Evolutionary conservation across 768 basidiomycete species (phyloP), one percentile per base, ranked within the genome.

Genomic region (Lanmaoa pseudosensibilis): DNA sequence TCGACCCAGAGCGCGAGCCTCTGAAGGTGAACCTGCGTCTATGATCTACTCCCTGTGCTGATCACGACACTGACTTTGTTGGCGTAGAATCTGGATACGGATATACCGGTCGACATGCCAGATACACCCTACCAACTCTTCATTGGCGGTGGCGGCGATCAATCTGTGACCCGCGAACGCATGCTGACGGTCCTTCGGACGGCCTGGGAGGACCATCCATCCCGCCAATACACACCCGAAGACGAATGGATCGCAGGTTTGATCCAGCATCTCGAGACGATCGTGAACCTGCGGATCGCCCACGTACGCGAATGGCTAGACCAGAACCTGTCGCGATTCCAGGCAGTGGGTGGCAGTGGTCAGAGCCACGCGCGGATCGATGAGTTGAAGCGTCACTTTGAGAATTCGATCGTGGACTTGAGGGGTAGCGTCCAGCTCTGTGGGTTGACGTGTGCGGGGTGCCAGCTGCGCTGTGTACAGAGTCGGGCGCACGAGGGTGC

Each of bases 231-330:
- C 18, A 40, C 25, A 1, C 1, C 57, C 2, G 69, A 70, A 45
- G 59, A 73, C 13, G 59, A 64, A 53, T 84, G 82, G 82, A 60
- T 74, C 4, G 54, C 63, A 0, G 65, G 65, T 3, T 69, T 86
- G 4, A 69, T 71, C 0, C 30, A 51, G 1, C 72, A 80, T 56
- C 70, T 86, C 4, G 68, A 72, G 6, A 55, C 51, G 2, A 59
- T 82, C 5, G 77, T 74, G 15, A 70, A 80, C 25, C 38, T 70
- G 52, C 77, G 85, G 13, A 67, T 83, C 18, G 62, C 70, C 4
- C 79, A 80, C 52, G 82, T 86, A 25, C 66, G 66, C 2, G 69
- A 73, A 54, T 86, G 85, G 86, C 66, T 87, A 13, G 65, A 70
- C 4, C 65, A 73, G 7, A 86, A 86, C 55, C 61, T 80, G 5